phyloP scores from a whole-genome alignment of 1,139 yeast genomes.

The Pichia sp. region DNA sequence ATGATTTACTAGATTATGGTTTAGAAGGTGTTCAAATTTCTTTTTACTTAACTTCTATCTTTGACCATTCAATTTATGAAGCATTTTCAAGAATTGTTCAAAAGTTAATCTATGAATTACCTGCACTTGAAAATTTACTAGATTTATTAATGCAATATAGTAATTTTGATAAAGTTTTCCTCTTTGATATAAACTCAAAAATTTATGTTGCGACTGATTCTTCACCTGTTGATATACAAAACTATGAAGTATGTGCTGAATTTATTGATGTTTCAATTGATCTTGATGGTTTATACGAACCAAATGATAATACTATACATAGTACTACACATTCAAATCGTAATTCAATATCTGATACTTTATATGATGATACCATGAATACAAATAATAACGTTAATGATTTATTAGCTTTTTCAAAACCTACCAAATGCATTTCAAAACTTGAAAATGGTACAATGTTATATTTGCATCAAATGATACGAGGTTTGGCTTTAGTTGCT shows the following conservation, averaged over 20 bases:
- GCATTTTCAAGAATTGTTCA: conserved; percentile 92
- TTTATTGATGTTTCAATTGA: conserved; percentile 93
- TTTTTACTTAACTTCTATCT: conserved; percentile 86
- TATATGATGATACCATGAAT: conserved; percentile 8
- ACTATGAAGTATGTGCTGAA: conserved; percentile 95
- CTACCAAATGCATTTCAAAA: conserved; percentile 63
- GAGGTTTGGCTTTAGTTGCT: conserved; percentile 89
- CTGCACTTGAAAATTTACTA: conserved; percentile 80
- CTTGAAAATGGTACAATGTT: conserved; percentile 77
- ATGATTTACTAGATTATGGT: conserved; percentile 83
- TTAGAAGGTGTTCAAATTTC: conserved; percentile 87
- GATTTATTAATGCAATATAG: conserved; percentile 86
- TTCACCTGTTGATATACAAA: conserved; percentile 89
- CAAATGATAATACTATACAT: not conserved
- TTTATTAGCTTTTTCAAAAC: conserved; percentile 16
- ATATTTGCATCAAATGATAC: conserved; percentile 83
- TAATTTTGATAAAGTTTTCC: conserved; percentile 83
- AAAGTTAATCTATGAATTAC: conserved; percentile 81
- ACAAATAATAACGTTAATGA: conserved; percentile 1
- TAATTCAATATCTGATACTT: conserved; percentile 9
- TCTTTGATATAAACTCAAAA: conserved; percentile 90
- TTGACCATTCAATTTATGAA: conserved; percentile 93
- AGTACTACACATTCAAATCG: conserved; percentile 3
- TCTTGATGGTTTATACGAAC: conserved; percentile 64
- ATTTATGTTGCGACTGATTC: conserved; percentile 95